Percentiles rank a stretch among this genome's conserved stretches.
These are phyloP conservation scores for Carex littledalei DNA, from an alignment of 176 grass and related monocot genomes.

Conservation along the genomic window DNA sequence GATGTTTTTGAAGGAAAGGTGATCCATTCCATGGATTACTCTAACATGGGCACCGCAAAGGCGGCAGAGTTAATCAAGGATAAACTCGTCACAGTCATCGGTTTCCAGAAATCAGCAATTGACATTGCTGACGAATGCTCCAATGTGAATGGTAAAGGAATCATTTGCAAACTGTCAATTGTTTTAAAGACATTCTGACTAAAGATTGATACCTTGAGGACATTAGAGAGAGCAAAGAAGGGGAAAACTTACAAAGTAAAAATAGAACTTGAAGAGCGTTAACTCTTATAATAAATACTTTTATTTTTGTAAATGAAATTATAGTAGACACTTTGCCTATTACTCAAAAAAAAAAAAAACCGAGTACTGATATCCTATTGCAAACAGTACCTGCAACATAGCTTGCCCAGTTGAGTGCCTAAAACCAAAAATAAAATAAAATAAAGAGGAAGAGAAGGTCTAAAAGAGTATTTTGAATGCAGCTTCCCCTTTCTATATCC, in stretches of 20 bases:
- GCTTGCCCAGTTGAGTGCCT: not conserved
- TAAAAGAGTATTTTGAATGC: not conserved
- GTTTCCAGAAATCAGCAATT: conserved; percentile 32
- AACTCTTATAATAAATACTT: no score
- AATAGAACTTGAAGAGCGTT: no score
- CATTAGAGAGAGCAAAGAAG: not conserved
- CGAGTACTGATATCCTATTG: not conserved
- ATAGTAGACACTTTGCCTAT: no score
- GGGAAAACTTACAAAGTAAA: not conserved
- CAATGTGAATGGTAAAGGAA: conserved; percentile 27
- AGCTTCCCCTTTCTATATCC: not conserved
- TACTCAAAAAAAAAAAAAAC: not conserved
- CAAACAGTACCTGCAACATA: not conserved
- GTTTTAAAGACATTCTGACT: not conserved
- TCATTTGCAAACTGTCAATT: not conserved
- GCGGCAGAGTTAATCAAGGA: conserved; percentile 3
- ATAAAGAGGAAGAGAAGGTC: not conserved
- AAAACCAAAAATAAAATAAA: not conserved
- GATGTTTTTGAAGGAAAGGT: conserved; percentile 49
- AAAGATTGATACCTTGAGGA: not conserved
- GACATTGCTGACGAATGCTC: conserved; percentile 38
- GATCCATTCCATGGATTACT: conserved; percentile 57
- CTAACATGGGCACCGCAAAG: conserved; percentile 12
- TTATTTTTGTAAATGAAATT: no score
- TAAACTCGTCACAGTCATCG: conserved; percentile 31